Evolutionary conservation across 2,329 filamentous ascomycete species (phyloP).

Genomic region (Chrysosporium queenslandicum): DNA sequence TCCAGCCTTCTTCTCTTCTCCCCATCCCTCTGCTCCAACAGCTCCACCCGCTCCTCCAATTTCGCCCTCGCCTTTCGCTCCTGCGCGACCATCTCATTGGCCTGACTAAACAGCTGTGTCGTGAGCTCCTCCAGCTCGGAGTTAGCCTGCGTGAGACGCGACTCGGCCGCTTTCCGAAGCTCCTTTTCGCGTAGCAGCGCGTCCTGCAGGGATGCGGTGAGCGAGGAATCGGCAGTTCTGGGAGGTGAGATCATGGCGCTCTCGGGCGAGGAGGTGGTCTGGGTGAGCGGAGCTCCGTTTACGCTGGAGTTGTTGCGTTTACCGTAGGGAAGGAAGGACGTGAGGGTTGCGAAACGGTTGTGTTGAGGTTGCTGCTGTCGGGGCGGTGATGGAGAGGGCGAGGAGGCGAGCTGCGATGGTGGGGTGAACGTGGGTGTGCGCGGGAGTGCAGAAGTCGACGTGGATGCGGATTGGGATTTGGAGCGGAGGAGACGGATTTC

Average conservation of each 20-base stretch:
- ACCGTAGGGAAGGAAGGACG: conserved; percentile 33
- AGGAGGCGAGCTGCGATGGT: conserved; percentile 25
- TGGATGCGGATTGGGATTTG: conserved; percentile 22
- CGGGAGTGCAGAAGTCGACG: conserved; percentile 22
- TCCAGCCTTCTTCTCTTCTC: conserved; percentile 45
- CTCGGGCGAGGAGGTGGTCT: conserved; percentile 19
- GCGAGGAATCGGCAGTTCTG: conserved; percentile 16
- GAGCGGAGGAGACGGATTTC: conserved; percentile 45
- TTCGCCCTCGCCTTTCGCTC: conserved; percentile 50
- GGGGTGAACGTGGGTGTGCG: conserved; percentile 21
- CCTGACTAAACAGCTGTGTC: conserved; percentile 51
- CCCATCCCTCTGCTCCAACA: conserved; percentile 38
- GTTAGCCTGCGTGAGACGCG: conserved; percentile 44
- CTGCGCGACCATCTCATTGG: conserved; percentile 56
- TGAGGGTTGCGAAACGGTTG: conserved; percentile 31
- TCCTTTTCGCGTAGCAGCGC: conserved; percentile 46
- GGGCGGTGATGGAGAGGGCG: conserved; percentile 20
- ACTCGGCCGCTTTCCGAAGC: conserved; percentile 49
- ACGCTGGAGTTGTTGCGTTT: conserved; percentile 29
- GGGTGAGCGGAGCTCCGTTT: conserved; percentile 20
- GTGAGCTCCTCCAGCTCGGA: conserved; percentile 53
- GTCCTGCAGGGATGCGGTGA: conserved; percentile 37
- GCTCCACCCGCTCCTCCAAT: conserved; percentile 39
- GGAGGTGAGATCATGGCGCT: conserved; percentile 13
- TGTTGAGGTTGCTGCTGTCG: conserved; percentile 23